Conservation (phyloP, 208 protist species). For the Wallacemonas rigidus region DNA sequence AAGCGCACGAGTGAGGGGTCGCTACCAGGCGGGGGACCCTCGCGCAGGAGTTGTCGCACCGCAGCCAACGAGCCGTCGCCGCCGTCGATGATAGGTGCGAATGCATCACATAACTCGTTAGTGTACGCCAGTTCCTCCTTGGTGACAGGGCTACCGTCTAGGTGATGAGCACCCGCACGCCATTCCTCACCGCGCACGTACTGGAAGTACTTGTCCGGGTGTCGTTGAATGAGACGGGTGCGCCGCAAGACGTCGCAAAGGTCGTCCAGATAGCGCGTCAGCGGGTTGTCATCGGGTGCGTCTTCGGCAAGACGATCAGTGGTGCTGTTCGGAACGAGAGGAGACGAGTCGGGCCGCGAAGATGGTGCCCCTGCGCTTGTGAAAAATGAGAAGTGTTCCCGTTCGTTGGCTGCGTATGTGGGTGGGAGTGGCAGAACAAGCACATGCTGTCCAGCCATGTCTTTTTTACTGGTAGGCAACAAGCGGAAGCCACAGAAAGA, state of each 20-base stretch:
- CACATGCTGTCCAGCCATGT: conserved; percentile 37
- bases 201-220: conserved; percentile 81
- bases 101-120: conserved; percentile 45
- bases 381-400: conserved; percentile 48
- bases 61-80: conserved; percentile 30
- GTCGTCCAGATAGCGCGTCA: conserved; percentile 68
- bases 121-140: conserved; percentile 53
- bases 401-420: conserved; percentile 26
- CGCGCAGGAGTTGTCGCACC: conserved; percentile 42
- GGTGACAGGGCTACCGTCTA: conserved; percentile 47
- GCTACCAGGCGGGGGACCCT: conserved; percentile 41
- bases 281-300: not conserved
- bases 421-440: conserved; percentile 69
- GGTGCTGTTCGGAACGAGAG: too few species aligned
- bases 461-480: too few species aligned
- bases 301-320: not conserved
- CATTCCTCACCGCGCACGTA: conserved; percentile 37
- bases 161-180: conserved; percentile 27
- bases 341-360: too few species aligned
- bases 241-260: conserved; percentile 59
- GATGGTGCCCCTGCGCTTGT: not conserved
- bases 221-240: conserved; percentile 71
- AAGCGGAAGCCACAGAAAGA: conserved; percentile 7
- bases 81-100: conserved; percentile 31
- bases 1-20: conserved; percentile 23